Conservation (phyloP, 352 stramenopile genomes). For the Globisporangium iwayamae region DNA sequence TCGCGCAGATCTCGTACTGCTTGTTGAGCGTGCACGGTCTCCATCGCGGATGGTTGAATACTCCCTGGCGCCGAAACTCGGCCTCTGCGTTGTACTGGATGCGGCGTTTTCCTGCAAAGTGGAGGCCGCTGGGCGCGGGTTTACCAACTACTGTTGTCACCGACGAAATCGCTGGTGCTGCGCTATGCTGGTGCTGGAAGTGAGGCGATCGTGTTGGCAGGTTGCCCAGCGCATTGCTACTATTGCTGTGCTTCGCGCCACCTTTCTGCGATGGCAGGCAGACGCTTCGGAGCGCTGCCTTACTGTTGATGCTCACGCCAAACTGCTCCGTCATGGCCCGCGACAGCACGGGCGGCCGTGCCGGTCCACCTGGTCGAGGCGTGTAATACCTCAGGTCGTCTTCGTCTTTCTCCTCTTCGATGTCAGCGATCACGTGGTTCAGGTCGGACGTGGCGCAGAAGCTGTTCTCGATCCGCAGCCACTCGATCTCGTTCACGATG, state of each 20-base stretch:
- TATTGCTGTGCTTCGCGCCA: neutral
- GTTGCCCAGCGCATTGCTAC: neutral
- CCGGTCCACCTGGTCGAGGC: conserved; percentile 39
- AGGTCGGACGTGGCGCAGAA: conserved; percentile 75
- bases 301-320: conserved; percentile 11
- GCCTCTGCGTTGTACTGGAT: conserved; percentile 67
- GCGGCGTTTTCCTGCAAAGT: conserved; percentile 42
- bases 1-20: conserved; percentile 66
- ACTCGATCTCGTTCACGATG: conserved; percentile 80
- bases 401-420: conserved; percentile 54
- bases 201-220: conserved; percentile 10
- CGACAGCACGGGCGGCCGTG: conserved; percentile 18
- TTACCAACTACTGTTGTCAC: conserved; percentile 4
- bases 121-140: conserved; percentile 15
- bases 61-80: conserved; percentile 65
- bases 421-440: conserved; percentile 54
- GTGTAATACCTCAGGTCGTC: conserved; percentile 59
- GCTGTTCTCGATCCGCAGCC: conserved; percentile 80
- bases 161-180: conserved; percentile 20
- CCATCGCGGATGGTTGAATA: conserved; percentile 65
- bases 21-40: conserved; percentile 55
- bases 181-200: conserved; percentile 47
- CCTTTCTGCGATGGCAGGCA: neutral
- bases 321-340: conserved; percentile 31
- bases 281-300: neutral